These are phyloP conservation scores for Cyberlindnera saturnus DNA, from an alignment of 805 yeast genomes.

Conservation along the genomic window DNA sequence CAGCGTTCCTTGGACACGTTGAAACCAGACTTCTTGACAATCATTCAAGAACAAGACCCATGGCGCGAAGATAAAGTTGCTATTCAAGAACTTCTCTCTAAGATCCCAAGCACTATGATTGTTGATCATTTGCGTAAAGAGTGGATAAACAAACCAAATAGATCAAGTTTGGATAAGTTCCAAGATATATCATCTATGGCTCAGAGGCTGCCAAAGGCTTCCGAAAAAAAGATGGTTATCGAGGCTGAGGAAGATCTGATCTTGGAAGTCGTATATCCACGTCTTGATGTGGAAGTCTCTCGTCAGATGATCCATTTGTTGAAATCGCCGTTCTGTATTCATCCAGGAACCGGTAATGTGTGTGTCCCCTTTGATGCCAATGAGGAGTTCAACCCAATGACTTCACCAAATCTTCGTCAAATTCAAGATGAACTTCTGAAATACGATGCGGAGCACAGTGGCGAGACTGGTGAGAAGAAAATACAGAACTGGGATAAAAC, in stretches of 20 bases:
- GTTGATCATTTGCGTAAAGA: slow-evolving; percentile 44
- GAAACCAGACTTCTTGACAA: slow-evolving; percentile 54
- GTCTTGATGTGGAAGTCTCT: slow-evolving; percentile 90
- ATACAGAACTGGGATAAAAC: slow-evolving; percentile 54
- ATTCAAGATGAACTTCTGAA: slow-evolving; percentile 60
- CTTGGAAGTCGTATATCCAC: slow-evolving; percentile 77
- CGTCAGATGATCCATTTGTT: slow-evolving; percentile 83
- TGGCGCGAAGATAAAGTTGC: slow-evolving; percentile 58
- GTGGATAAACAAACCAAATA: slow-evolving; percentile 53
- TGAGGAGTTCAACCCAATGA: slow-evolving; percentile 65
- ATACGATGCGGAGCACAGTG: slow-evolving; percentile 30
- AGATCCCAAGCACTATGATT: slow-evolving; percentile 53
- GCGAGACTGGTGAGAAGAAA: slow-evolving; percentile 13
- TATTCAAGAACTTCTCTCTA: slow-evolving; percentile 49
- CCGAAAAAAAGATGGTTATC: slow-evolving; percentile 43
- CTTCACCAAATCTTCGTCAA: slow-evolving; percentile 67
- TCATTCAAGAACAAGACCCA: slow-evolving; percentile 83
- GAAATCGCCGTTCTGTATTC: slow-evolving; percentile 95
- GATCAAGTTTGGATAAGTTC: slow-evolving; percentile 69
- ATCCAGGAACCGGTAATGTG: slow-evolving; percentile 91
- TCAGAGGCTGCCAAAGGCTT: slow-evolving; percentile 30
- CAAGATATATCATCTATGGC: slow-evolving; percentile 57
- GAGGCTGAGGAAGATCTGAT: slow-evolving; percentile 81
- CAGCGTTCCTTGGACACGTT: slow-evolving; percentile 68
- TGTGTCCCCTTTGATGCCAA: slow-evolving; percentile 71